Base-by-base conservation (phyloP, 129 eudicot species). In the Artemisia annua region DNA sequence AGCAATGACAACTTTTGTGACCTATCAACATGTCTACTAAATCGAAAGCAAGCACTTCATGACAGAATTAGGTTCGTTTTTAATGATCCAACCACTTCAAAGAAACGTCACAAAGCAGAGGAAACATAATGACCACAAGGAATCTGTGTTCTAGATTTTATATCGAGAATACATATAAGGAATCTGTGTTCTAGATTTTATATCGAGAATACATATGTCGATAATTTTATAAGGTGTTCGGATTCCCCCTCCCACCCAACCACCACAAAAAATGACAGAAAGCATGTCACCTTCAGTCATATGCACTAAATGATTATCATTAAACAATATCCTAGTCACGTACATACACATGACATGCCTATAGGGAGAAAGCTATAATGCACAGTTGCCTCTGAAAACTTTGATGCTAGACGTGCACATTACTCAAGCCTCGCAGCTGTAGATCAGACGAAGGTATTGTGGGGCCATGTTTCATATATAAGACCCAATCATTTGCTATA, bases 41-140 rank as follows among this genome's bases (percentile, higher is more conserved):
- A 59, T 22, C 5, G 59, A 60, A 72, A 24, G 56, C 13, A 28
- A 61, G 70, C 62, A 62, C 48, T 63, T 74, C 11, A 28, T 18
- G 69, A 61, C 70, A 48, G 50, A 24, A 26, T 32, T 62, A 61
- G 51, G 32, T 61, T 60, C 28, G 11, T 62, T 48, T n/a, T 73
- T 48, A 12, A 73, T 60, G 69, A 73, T 73, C 51, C 69, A 48
- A 61, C 61, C 49, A 60, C 77, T 30, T 16, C 18, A 49, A 72
- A 59, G 52, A 48, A 18, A 61, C 15, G n/a, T 26, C 70, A 61
- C 51, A 48, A 73, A 73, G 7, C 76, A 44, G 63, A 32, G 63
- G 32, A 48, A 51, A 52, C 65, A 52, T 15, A 24, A 11, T 51
- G 53, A 52, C 5, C 63, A 52, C 39, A 63, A 50, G 66, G 64